A percentile compares a stretch with the other conserved stretches of the same genome.
These are phyloP conservation scores for Metroxylon sagu DNA, from an alignment of 176 grass and related monocot genomes.

Conservation along the genomic window DNA sequence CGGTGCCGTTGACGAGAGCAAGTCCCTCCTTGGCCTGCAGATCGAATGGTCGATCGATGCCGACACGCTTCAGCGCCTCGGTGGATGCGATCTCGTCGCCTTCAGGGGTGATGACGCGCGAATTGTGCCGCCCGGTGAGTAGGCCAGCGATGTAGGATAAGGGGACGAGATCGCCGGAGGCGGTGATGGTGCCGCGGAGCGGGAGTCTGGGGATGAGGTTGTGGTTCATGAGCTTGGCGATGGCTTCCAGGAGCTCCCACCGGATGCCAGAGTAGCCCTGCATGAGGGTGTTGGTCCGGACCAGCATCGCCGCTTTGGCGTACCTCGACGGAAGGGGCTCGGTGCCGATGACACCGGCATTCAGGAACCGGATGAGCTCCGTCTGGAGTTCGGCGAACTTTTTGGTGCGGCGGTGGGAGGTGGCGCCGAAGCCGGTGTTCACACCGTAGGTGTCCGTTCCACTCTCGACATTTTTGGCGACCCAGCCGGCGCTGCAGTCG, in stretches of 20 bases:
- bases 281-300: constrained; percentile 14
- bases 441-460: constrained; percentile 14
- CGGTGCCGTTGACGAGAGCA: constrained; percentile 13
- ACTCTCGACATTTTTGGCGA: not conserved
- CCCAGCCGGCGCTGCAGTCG: constrained; percentile 10
- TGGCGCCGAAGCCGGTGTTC: constrained; percentile 14
- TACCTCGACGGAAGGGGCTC: constrained; percentile 10
- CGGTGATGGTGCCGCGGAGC: constrained; percentile 15
- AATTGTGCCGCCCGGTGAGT: constrained; percentile 16
- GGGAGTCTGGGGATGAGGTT: constrained; percentile 13
- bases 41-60: not conserved
- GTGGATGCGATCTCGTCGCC: constrained; percentile 7
- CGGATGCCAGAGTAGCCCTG: constrained; percentile 22
- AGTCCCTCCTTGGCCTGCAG: constrained; percentile 18
- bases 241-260: constrained; percentile 17
- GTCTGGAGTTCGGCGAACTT: constrained; percentile 10
- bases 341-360: constrained; percentile 10
- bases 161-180: constrained; percentile 18
- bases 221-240: constrained; percentile 11
- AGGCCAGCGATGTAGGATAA: constrained; percentile 17
- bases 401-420: constrained; percentile 12
- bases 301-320: constrained; percentile 17
- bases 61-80: constrained; percentile 12
- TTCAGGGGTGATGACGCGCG: constrained; percentile 2
- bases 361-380: constrained; percentile 16